Conservation (phyloP, 257 asterid species). For the Gardenia jasminoides region DNA sequence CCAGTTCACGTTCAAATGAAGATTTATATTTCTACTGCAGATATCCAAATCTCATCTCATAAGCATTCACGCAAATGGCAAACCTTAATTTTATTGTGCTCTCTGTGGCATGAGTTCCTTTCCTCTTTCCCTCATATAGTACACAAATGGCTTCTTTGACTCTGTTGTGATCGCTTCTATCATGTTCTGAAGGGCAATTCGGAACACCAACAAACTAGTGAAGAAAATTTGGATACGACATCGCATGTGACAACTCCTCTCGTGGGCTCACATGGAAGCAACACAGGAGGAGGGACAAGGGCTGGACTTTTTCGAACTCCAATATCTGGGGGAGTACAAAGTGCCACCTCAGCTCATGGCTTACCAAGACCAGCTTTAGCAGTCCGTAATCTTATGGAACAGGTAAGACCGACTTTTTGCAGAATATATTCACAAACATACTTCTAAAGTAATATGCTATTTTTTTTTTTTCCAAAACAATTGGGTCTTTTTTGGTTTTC, state of each 20-base stretch:
- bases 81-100: not conserved
- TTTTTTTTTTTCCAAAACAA: no score
- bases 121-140: constrained; percentile 36
- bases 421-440: not conserved
- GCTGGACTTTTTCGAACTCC: constrained; percentile 98
- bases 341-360: constrained; percentile 96
- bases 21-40: not conserved
- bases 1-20: not conserved
- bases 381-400: constrained; percentile 97
- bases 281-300: constrained; percentile 69
- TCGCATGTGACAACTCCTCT: constrained; percentile 39
- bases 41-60: not conserved
- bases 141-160: constrained; percentile 42
- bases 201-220: constrained; percentile 40
- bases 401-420: constrained; percentile 40
- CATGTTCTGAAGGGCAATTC: constrained; percentile 71
- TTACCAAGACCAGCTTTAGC: constrained; percentile 95
- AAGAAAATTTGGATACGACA: constrained; percentile 21
- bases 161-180: constrained; percentile 61
- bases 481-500: constrained; percentile 3
- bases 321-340: constrained; percentile 98
- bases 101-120: constrained; percentile 22
- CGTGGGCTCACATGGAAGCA: constrained; percentile 43
- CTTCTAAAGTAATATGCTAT: not conserved
- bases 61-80: not conserved